phyloP scores from a whole-genome alignment of 345 rosid genomes.

The Streptanthus diversifolius region DNA sequence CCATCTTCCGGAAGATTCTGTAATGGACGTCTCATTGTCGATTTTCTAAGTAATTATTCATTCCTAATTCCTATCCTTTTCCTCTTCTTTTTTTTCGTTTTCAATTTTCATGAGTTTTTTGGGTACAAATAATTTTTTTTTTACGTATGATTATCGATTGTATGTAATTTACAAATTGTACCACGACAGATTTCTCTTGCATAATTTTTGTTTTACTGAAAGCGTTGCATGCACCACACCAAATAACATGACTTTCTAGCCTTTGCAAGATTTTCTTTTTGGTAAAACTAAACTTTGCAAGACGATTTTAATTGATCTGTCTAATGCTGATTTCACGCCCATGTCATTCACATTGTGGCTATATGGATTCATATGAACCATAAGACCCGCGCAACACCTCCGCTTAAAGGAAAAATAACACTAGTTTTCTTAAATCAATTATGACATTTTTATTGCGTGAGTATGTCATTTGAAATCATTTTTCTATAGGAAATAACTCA shows the following conservation, averaged over 20 bases:
- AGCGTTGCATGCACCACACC: not conserved
- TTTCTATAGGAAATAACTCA: no score
- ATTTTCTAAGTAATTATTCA: slow-evolving; percentile 41
- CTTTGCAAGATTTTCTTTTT: not conserved
- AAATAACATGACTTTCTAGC: not conserved
- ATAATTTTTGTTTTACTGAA: not conserved
- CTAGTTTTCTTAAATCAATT: not conserved
- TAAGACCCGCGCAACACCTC: not conserved
- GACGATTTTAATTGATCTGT: not conserved
- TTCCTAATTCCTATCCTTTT: not conserved
- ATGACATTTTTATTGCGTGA: not conserved
- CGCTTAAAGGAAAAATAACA: not conserved
- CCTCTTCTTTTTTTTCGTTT: not conserved
- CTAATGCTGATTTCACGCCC: not conserved
- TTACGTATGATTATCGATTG: not conserved
- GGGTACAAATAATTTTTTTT: not conserved
- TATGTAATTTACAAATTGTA: not conserved
- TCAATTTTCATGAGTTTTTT: not conserved
- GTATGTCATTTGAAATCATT: not conserved
- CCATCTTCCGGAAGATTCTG: slow-evolving; percentile 45
- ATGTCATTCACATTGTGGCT: not conserved
- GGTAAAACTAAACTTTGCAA: not conserved
- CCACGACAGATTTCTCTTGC: not conserved
- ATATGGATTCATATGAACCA: not conserved
- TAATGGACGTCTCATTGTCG: slow-evolving; percentile 54